Evolutionary conservation across 2,329 filamentous ascomycete species (phyloP), one percentile per base, ranked within the genome.

Genomic region (Aureobasidium namibiae): DNA sequence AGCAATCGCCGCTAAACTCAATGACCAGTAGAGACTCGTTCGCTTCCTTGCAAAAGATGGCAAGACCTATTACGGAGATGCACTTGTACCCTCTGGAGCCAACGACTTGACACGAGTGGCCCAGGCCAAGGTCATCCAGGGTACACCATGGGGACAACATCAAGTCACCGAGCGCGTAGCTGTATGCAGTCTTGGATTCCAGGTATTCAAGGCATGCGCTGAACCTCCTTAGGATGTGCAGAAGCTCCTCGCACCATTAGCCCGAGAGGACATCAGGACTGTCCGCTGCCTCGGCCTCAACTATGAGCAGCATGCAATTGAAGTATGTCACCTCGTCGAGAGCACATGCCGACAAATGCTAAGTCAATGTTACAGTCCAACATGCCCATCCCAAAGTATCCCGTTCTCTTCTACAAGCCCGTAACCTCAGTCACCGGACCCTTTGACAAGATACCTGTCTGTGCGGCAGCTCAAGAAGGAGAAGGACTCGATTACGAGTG

Each of bases 401-500:
- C 88, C 0, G 77, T 90, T 10, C 73, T 90, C 13, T 90, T 90
- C 70, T 86, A 84, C 74, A 89, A 89, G 71, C 87, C 87, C 1
- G 70, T 78, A 2, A 89, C 87, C 1, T 75, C 86, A 0, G 76
- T 89, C 21, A 70, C 80, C 0, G 86, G 85, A 0, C 86, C 86
- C 0, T 75, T 71, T 1, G 85, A 88, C 66, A 75, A 82, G 1
- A 86, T 91, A 56, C 85, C 85, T 1, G 75, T 91, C 18, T 80
- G 82, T 26, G 67, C 72, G 1, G 74, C 86, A 60, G 86, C 85
- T 0, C 87, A 89, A 71, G 79, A 85, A 64, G 78, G 76, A 45
- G 58, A 62, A 44, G 61, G 61, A 21, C 73, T 90, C 21, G 89
- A 92, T 73, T 92, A 92, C 72, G 89, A 92, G 73, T 89, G 87